Evolutionary conservation across 2,329 filamentous ascomycete genomes (phyloP).

Genomic region (Lasiodiplodia sp.): DNA sequence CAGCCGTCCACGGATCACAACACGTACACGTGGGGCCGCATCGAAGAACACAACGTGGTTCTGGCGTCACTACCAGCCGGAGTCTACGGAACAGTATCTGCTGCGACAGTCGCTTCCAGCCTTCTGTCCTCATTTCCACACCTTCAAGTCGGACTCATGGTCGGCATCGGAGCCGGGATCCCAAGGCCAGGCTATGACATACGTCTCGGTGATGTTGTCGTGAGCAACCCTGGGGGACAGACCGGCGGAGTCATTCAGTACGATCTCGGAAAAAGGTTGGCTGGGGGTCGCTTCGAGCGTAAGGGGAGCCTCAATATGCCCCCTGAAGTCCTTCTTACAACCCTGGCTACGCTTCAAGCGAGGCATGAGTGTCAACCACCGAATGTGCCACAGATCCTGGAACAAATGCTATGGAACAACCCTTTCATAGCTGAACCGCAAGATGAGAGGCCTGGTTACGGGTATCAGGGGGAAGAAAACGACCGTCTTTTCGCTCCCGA

Average conservation of each 20-base stretch:
- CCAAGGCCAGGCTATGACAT: conserved; percentile 34
- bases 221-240: conserved; percentile 34
- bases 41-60: conserved; percentile 18
- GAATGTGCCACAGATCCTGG: neutral
- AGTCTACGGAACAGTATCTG: neutral
- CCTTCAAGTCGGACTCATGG: conserved; percentile 35
- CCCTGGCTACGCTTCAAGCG: neutral
- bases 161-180: conserved; percentile 38
- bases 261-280: conserved; percentile 35
- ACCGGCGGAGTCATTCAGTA: conserved; percentile 38
- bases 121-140: conserved; percentile 31
- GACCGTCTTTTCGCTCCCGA: too few species aligned
- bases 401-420: too few species aligned
- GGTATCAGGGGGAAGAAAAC: too few species aligned
- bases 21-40: neutral
- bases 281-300: conserved; percentile 29
- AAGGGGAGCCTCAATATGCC: conserved; percentile 33
- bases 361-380: neutral
- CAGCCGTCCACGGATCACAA: neutral
- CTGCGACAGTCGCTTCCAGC: neutral
- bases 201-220: conserved; percentile 39
- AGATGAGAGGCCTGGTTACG: too few species aligned
- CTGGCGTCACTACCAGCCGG: conserved; percentile 27
- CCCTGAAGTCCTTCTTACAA: conserved; percentile 14
- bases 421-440: too few species aligned